Evolutionary conservation across 495 filamentous ascomycete genomes (phyloP).

Genomic region (Aspergillus steynii): DNA sequence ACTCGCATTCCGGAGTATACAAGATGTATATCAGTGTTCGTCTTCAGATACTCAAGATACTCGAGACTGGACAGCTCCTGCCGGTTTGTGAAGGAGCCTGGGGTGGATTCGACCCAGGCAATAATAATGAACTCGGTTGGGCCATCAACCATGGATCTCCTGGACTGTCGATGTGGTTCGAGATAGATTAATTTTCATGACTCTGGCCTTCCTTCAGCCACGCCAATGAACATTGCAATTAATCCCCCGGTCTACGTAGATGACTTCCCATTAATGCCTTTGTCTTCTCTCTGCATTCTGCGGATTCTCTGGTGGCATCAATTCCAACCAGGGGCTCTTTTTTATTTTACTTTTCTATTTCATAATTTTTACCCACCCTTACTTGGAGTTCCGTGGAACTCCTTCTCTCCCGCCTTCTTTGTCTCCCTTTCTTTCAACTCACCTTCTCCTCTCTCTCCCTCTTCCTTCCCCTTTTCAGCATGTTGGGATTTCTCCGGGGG

Average conservation of each 20-base stretch:
- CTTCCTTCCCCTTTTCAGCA: not conserved
- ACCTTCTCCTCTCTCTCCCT: not conserved
- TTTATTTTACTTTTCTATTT: not conserved
- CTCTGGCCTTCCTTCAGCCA: too few species aligned
- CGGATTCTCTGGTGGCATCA: not conserved
- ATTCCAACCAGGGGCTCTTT: not conserved
- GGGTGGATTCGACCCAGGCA: not conserved
- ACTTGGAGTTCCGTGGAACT: not conserved
- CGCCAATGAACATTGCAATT: too few species aligned
- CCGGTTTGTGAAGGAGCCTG: too few species aligned
- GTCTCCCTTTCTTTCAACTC: slow-evolving; percentile 1
- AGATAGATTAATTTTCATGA: too few species aligned
- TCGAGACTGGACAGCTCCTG: too few species aligned
- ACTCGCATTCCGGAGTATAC: too few species aligned
- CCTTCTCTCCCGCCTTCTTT: not conserved
- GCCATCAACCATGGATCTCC: not conserved
- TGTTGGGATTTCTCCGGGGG: not conserved
- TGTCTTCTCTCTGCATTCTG: too few species aligned
- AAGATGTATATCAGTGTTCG: too few species aligned
- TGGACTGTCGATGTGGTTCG: too few species aligned
- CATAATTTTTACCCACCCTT: not conserved
- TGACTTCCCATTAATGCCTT: too few species aligned
- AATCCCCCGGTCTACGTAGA: too few species aligned
- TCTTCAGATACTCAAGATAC: too few species aligned
- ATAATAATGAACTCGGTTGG: not conserved